phyloP scores from a whole-genome alignment of 1,139 yeast genomes.

The Geotrichum europaeum region DNA sequence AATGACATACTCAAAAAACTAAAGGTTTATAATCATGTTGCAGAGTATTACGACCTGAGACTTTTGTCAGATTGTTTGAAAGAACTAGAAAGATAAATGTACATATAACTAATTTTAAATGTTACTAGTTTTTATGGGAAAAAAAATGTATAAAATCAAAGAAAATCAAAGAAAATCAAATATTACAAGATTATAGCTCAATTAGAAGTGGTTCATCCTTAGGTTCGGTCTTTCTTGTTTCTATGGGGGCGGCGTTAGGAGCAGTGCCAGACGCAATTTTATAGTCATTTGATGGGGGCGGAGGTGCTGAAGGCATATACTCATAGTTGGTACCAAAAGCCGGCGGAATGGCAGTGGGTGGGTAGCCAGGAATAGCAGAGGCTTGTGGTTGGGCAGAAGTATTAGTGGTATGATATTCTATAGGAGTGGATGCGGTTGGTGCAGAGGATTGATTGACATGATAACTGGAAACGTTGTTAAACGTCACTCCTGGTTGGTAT shows the following conservation, averaged over 20 bases:
- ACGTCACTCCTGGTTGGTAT: conserved; percentile 3
- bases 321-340: background rate
- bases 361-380: conserved; percentile 3
- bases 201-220: conserved; percentile 29
- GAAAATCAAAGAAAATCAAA: background rate
- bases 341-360: background rate
- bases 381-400: conserved; percentile 8
- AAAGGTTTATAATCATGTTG: conserved; percentile 51
- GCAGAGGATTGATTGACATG: conserved; percentile 5
- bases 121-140: background rate
- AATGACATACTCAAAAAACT: conserved; percentile 44
- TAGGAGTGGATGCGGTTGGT: conserved; percentile 5
- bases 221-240: conserved; percentile 15
- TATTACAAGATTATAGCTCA: conserved; percentile 25
- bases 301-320: background rate
- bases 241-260: conserved; percentile 12
- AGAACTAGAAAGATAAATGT: conserved; percentile 1
- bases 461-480: background rate
- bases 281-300: conserved; percentile 4
- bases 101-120: background rate
- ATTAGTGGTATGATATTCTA: background rate
- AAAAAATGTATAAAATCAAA: background rate
- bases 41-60: conserved; percentile 55
- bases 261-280: conserved; percentile 13
- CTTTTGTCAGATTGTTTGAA: conserved; percentile 51